These are phyloP conservation scores for Cucurbita argyrosperma DNA, from an alignment of 306 rosid genomes.

Conservation along the genomic window DNA sequence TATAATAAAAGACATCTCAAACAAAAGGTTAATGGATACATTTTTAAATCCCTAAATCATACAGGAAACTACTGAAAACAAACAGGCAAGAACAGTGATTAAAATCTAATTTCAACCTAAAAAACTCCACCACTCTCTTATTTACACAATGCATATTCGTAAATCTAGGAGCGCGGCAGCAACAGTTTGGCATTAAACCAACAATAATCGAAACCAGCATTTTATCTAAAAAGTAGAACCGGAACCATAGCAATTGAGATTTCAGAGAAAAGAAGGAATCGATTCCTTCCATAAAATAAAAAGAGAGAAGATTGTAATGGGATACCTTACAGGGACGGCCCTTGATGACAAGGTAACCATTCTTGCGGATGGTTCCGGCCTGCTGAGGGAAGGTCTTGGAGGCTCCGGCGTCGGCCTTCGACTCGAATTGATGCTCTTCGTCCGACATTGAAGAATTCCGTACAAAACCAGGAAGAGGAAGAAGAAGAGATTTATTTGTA, in stretches of 20 bases:
- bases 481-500: not conserved
- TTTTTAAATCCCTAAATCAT: not conserved
- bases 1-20: too few relatives aligned
- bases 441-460: not conserved
- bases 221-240: not conserved
- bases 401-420: conserved; percentile 7
- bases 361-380: conserved; percentile 8
- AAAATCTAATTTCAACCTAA: not conserved
- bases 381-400: conserved; percentile 8
- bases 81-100: not conserved
- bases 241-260: too few relatives aligned
- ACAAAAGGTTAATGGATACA: not conserved
- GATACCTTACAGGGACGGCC: conserved; percentile 4
- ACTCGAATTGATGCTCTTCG: conserved; percentile 7
- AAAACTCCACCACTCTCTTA: too few relatives aligned
- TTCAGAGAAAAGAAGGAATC: too few relatives aligned
- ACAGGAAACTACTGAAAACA: not conserved
- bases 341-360: conserved; percentile 6
- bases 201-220: not conserved
- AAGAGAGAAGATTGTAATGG: not conserved
- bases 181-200: not conserved
- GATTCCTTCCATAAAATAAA: too few relatives aligned
- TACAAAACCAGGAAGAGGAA: too few relatives aligned
- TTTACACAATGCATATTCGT: too few relatives aligned
- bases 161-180: too few relatives aligned